These are phyloP conservation scores for Bauhinia variegata DNA, from an alignment of 306 rosid species.

Conservation along the genomic window DNA sequence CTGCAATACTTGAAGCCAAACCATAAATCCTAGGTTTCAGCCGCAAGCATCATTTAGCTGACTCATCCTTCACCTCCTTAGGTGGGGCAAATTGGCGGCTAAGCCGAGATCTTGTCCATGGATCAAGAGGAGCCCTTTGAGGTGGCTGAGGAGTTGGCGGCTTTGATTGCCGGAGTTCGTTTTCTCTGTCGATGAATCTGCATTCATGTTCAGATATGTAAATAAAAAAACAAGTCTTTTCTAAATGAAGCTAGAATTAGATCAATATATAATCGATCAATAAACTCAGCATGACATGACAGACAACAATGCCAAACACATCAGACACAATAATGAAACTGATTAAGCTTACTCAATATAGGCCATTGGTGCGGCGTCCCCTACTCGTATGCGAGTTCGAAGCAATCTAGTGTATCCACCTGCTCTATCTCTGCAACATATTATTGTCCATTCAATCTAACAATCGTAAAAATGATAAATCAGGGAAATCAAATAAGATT, in stretches of 20 bases:
- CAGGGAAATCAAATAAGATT: background rate
- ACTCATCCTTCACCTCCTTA: conserved; percentile 61
- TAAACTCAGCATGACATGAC: too few relatives aligned
- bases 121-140: conserved; percentile 76
- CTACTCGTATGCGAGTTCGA: conserved; percentile 92
- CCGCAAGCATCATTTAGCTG: conserved; percentile 45
- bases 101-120: conserved; percentile 84
- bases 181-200: conserved; percentile 87
- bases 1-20: too few relatives aligned
- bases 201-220: background rate
- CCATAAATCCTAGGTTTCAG: too few relatives aligned
- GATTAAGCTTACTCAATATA: conserved; percentile 88
- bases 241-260: too few relatives aligned
- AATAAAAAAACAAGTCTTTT: too few relatives aligned
- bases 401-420: conserved; percentile 97
- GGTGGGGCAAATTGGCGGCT: conserved; percentile 78
- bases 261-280: too few relatives aligned
- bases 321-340: background rate
- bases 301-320: too few relatives aligned
- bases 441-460: conserved; percentile 20
- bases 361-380: conserved; percentile 99
- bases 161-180: conserved; percentile 85
- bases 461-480: background rate
- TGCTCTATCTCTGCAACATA: conserved; percentile 70
- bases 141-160: conserved; percentile 81